Base-by-base conservation (phyloP, 2,329 filamentous ascomycete species). In the Stachybotrys echinatus region DNA sequence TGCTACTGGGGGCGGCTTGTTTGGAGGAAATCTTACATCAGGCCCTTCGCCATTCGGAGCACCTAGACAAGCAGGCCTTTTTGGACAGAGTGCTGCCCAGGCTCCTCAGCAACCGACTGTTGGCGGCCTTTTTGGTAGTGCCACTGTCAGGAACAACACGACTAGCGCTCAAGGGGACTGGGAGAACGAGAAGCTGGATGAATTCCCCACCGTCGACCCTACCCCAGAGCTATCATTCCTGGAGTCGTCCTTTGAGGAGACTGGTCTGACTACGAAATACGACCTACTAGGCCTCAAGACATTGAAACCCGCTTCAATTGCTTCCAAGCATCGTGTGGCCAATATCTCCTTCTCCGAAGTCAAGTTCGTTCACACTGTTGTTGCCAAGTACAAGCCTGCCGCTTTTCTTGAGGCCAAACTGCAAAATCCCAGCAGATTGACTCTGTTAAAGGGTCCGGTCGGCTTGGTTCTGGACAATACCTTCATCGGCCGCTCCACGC, bases 391-490 rank as follows among this genome's bases (percentile, higher is more conserved):
- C 54, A 76, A 76, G 52, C 71, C 76, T 2, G 74, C 70, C 4
- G 80, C 80, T 3, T 83, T 79, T 65, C 71, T 84, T 44, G 75
- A 76, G 51, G 78, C 77, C 22, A 69, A 70, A 44, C 60, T 84
- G 23, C 69, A 68, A 42, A 84, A 84, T 59, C 65, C 65, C 6
- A 76, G 72, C 53, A 72, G 70, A 50, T 70, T 81, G 46, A 76
- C 77, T 0, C 67, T 83, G 12, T 71, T 81, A 40, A 68, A 68
- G 48, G 80, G 79, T 12, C 71, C 71, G 2, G 71, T 72, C 0
- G 76, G 79, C 2, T 67, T 84, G 7, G 82, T 77, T 0, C 72
- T 84, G 20, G 81, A 84, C 60, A 76, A 77, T 6, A 72, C 72
- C 2, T 83, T 83, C 65, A 64, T 84, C 34, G 80, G 81, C 4